These are phyloP conservation scores for Teunomyces cretensis DNA, from an alignment of 805 yeast species.

Conservation along the genomic window DNA sequence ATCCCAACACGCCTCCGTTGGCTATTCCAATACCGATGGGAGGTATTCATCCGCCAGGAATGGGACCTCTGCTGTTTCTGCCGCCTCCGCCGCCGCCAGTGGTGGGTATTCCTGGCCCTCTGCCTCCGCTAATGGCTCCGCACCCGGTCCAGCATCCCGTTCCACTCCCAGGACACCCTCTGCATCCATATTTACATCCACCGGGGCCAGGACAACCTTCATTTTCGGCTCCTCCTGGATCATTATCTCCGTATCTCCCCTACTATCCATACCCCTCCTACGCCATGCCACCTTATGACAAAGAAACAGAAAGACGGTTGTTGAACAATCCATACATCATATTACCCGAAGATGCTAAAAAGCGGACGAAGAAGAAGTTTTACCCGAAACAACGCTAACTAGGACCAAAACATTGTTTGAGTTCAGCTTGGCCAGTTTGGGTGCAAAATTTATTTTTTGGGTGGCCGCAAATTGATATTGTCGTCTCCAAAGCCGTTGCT, in stretches of 20 bases:
- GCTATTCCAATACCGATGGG: background rate
- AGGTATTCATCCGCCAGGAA: no score
- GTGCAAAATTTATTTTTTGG: no score
- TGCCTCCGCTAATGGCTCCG: background rate
- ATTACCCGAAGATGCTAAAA: conserved; percentile 20
- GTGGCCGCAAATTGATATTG: no score
- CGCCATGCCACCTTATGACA: conserved; percentile 15
- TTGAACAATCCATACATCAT: conserved; percentile 30
- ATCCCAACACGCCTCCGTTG: background rate
- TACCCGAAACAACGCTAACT: background rate
- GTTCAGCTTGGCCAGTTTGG: background rate
- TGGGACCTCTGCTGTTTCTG: background rate
- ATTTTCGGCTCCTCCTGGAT: background rate
- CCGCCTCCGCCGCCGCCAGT: background rate
- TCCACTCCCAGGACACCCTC: background rate
- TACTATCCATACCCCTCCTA: conserved; percentile 5
- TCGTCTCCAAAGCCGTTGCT: no score
- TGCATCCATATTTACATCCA: no score
- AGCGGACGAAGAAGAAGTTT: background rate
- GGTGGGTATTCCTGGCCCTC: background rate
- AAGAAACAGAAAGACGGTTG: conserved; percentile 25
- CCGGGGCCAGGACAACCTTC: no score
- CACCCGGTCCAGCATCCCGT: background rate
- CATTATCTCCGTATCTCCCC: conserved; percentile 1
- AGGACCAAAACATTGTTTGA: no score